These are phyloP conservation scores for Blastomyces parvus DNA, from an alignment of 2,329 filamentous ascomycete genomes.

Conservation along the genomic window DNA sequence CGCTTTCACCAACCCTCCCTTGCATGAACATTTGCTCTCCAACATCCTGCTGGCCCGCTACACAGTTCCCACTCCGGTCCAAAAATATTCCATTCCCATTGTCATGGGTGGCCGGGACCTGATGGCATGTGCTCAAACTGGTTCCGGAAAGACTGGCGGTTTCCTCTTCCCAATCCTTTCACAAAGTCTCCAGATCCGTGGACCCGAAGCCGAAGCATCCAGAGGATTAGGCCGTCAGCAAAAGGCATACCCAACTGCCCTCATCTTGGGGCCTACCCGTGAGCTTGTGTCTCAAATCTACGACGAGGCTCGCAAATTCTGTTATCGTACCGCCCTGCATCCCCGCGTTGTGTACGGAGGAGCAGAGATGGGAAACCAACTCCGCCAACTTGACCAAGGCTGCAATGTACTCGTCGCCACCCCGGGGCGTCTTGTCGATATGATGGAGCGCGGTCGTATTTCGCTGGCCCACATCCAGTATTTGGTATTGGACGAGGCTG, in stretches of 20 bases:
- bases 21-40: slow-evolving; percentile 83
- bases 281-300: slow-evolving; percentile 98
- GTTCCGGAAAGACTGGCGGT: slow-evolving; percentile 99
- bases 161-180: slow-evolving; percentile 98
- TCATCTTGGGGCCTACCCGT: slow-evolving; percentile 93
- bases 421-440: slow-evolving; percentile 89
- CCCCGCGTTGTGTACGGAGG: slow-evolving; percentile 98
- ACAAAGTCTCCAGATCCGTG: slow-evolving; percentile 88
- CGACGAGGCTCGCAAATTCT: slow-evolving; percentile 95
- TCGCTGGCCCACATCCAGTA: slow-evolving; percentile 99
- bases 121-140: slow-evolving; percentile 99
- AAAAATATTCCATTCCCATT: slow-evolving; percentile 99
- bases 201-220: slow-evolving; percentile 56
- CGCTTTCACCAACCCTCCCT: slow-evolving; percentile 84
- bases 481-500: slow-evolving; percentile 94
- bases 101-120: slow-evolving; percentile 96
- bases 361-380: slow-evolving; percentile 96
- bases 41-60: slow-evolving; percentile 95
- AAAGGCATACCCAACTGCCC: slow-evolving; percentile 92
- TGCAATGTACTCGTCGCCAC: slow-evolving; percentile 97
- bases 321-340: slow-evolving; percentile 97
- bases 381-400: slow-evolving; percentile 94
- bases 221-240: slow-evolving; percentile 74
- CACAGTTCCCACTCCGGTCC: slow-evolving; percentile 90
- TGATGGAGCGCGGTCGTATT: slow-evolving; percentile 97